These are phyloP conservation scores for Xylariaceae sp. DNA, from an alignment of 2,329 filamentous ascomycete species.

Conservation along the genomic window DNA sequence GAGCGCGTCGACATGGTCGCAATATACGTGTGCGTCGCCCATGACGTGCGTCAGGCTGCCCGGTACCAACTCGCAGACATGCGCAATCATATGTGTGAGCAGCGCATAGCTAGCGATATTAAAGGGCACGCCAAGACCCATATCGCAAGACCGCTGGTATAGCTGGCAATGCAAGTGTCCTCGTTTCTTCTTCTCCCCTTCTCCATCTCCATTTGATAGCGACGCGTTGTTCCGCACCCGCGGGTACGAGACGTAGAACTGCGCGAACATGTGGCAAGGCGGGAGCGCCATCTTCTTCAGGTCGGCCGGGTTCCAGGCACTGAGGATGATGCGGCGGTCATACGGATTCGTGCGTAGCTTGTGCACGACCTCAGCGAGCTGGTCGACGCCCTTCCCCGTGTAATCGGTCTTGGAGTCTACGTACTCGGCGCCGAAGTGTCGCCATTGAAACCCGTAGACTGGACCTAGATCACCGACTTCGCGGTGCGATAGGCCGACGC, in stretches of 20 bases:
- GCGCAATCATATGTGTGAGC: slow-evolving; percentile 90
- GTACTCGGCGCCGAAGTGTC: slow-evolving; percentile 93
- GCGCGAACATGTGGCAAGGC: slow-evolving; percentile 79
- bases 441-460: slow-evolving; percentile 98
- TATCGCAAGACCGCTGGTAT: slow-evolving; percentile 93
- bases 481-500: slow-evolving; percentile 72
- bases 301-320: slow-evolving; percentile 87
- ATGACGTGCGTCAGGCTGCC: slow-evolving; percentile 90
- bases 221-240: slow-evolving; percentile 13
- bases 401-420: slow-evolving; percentile 75
- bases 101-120: slow-evolving; percentile 95
- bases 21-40: slow-evolving; percentile 96
- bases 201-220: slow-evolving; percentile 19
- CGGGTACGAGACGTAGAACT: slow-evolving; percentile 69
- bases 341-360: slow-evolving; percentile 81
- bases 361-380: slow-evolving; percentile 82
- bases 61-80: slow-evolving; percentile 76
- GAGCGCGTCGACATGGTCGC: slow-evolving; percentile 86
- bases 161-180: slow-evolving; percentile 80
- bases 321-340: slow-evolving; percentile 83
- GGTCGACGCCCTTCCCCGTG: slow-evolving; percentile 81
- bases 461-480: slow-evolving; percentile 86
- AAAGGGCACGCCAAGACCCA: slow-evolving; percentile 95
- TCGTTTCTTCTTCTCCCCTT: slow-evolving; percentile 38
- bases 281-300: slow-evolving; percentile 70